Evolutionary conservation across 129 eudicot genomes (phyloP).

Genomic region (Flaveria robusta): DNA sequence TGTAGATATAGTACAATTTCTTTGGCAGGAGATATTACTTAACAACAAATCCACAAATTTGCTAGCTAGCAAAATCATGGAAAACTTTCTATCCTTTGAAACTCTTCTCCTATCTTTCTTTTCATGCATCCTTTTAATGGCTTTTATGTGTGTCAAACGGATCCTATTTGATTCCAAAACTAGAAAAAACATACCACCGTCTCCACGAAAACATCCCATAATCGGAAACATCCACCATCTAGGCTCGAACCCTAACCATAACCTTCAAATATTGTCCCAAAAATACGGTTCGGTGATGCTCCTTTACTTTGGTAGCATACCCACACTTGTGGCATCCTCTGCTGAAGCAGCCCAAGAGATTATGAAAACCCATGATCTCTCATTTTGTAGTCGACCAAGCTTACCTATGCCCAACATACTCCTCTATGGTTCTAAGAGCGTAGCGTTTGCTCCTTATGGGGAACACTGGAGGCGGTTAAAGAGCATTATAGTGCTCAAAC

Average conservation of each 20-base stretch:
- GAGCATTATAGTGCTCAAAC: not conserved
- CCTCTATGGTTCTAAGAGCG: not conserved
- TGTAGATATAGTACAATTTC: no score
- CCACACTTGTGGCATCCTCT: slow-evolving; percentile 13
- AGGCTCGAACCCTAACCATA: slow-evolving; percentile 4
- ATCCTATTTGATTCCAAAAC: not conserved
- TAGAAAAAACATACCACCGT: not conserved
- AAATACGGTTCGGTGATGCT: slow-evolving; percentile 2
- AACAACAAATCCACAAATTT: not conserved
- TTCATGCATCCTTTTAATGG: not conserved
- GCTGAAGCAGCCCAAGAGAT: slow-evolving; percentile 7
- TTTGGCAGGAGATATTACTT: no score
- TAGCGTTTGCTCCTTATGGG: not conserved
- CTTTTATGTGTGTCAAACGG: not conserved
- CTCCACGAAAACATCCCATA: not conserved
- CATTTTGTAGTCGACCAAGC: slow-evolving; percentile 7
- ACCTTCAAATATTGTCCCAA: slow-evolving; percentile 5
- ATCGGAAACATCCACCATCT: slow-evolving; percentile 8
- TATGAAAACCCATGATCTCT: slow-evolving; percentile 5
- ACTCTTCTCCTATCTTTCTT: not conserved
- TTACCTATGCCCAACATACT: not conserved
- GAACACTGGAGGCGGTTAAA: not conserved
- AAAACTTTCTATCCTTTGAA: not conserved
- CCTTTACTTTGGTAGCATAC: slow-evolving; percentile 8
- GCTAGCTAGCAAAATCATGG: not conserved